Conservation (phyloP, 208 protist genomes). For the Leishmania lainsoni region DNA sequence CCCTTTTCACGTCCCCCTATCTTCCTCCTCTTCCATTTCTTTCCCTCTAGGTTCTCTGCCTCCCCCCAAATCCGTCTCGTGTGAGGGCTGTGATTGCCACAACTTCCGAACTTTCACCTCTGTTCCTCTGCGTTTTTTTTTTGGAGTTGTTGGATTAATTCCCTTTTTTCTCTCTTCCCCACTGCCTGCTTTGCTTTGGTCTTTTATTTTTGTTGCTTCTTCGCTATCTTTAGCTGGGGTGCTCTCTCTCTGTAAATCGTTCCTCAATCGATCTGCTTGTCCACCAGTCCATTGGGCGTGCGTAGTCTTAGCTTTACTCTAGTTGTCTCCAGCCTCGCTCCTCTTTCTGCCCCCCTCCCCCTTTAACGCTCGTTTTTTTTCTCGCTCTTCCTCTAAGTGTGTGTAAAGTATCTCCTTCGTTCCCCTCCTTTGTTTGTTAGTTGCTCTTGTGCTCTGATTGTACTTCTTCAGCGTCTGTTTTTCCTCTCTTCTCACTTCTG, state of each 20-base stretch:
- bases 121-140: not conserved
- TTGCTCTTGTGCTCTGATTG: not conserved
- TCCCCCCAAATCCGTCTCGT: not conserved
- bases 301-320: not conserved
- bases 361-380: not conserved
- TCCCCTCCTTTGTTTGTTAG: not conserved
- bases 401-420: not conserved
- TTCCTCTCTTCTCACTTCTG: not conserved
- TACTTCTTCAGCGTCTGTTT: not conserved
- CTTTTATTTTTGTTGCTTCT: not conserved
- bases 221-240: not conserved
- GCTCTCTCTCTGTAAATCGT: not conserved
- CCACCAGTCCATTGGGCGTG: not conserved
- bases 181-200: not conserved
- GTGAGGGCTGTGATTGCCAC: not conserved
- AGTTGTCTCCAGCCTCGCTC: not conserved
- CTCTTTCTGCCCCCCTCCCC: not conserved
- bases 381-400: not conserved
- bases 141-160: too few species aligned
- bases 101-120: not conserved
- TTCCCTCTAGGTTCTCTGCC: not conserved
- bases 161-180: not conserved
- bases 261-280: slow-evolving; percentile 2
- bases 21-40: not conserved
- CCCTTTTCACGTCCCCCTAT: too few species aligned